These are phyloP conservation scores for Venturia nashicola DNA, from an alignment of 2,329 filamentous ascomycete genomes.

Conservation along the genomic window DNA sequence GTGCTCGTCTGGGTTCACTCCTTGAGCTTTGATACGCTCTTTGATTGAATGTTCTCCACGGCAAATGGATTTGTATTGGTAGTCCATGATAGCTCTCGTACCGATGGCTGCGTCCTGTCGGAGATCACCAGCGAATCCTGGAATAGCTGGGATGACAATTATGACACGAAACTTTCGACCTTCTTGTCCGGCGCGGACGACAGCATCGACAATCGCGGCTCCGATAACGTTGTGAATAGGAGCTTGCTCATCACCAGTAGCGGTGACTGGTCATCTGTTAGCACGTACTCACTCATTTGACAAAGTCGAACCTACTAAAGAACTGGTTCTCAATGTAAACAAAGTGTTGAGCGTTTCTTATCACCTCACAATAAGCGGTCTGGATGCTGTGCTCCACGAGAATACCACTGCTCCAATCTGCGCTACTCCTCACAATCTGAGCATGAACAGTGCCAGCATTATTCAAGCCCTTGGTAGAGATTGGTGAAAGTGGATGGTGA, in stretches of 20 bases:
- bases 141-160: constrained; percentile 78
- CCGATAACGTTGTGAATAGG: constrained; percentile 86
- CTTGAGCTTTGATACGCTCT: constrained; percentile 59
- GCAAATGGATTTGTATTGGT: constrained; percentile 93
- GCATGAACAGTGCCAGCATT: constrained; percentile 58
- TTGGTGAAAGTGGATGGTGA: constrained; percentile 60
- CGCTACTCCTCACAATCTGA: constrained; percentile 79
- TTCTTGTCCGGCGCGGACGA: constrained; percentile 69
- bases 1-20: constrained; percentile 63
- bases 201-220: constrained; percentile 78
- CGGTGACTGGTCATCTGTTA: constrained; percentile 44
- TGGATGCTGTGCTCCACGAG: constrained; percentile 75
- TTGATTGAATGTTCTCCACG: constrained; percentile 87
- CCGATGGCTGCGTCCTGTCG: constrained; percentile 71
- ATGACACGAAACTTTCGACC: constrained; percentile 83
- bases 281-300: neutral
- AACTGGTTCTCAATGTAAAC: constrained; percentile 99
- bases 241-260: constrained; percentile 75
- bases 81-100: constrained; percentile 90
- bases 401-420: constrained; percentile 90
- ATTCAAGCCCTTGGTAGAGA: constrained; percentile 49
- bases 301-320: constrained; percentile 49
- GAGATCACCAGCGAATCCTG: constrained; percentile 87
- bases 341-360: constrained; percentile 77
- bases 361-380: constrained; percentile 75